A percentile compares a stretch with the other conserved stretches of the same genome.
These are phyloP conservation scores for Candida freyschussii DNA, from an alignment of 1,139 yeast species.

Conservation along the genomic window DNA sequence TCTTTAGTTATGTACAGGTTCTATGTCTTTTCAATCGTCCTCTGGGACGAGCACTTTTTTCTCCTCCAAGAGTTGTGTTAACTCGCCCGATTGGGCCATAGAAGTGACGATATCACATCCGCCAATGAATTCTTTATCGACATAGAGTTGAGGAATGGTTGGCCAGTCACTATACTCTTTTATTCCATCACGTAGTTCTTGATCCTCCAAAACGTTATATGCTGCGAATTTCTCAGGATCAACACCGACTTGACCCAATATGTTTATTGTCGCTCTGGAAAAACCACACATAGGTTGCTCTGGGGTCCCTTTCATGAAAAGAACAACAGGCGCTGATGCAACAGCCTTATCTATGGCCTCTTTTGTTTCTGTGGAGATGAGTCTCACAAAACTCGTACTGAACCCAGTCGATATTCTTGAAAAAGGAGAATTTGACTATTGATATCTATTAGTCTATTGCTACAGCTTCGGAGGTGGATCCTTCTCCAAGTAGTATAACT, in stretches of 20 bases:
- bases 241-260: conserved; percentile 94
- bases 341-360: conserved; percentile 84
- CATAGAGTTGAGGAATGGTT: conserved; percentile 64
- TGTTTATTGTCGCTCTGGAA: conserved; percentile 89
- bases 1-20: conserved; percentile 4
- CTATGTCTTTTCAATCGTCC: conserved; percentile 26
- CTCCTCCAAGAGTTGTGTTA: conserved; percentile 74
- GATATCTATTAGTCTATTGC: too few relatives aligned
- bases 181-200: conserved; percentile 86
- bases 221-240: conserved; percentile 97
- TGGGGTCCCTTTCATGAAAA: conserved; percentile 96
- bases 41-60: conserved; percentile 79
- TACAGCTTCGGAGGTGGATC: too few relatives aligned
- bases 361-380: conserved; percentile 71
- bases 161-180: conserved; percentile 97
- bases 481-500: too few relatives aligned
- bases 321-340: conserved; percentile 84
- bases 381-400: conserved; percentile 35
- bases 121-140: conserved; percentile 80
- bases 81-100: conserved; percentile 92
- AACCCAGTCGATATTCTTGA: too few relatives aligned
- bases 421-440: too few relatives aligned
- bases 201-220: conserved; percentile 91
- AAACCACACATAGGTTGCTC: conserved; percentile 98
- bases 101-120: conserved; percentile 94